Conservation (phyloP, 140 eudicot species). For the Stevia rebaudiana region DNA sequence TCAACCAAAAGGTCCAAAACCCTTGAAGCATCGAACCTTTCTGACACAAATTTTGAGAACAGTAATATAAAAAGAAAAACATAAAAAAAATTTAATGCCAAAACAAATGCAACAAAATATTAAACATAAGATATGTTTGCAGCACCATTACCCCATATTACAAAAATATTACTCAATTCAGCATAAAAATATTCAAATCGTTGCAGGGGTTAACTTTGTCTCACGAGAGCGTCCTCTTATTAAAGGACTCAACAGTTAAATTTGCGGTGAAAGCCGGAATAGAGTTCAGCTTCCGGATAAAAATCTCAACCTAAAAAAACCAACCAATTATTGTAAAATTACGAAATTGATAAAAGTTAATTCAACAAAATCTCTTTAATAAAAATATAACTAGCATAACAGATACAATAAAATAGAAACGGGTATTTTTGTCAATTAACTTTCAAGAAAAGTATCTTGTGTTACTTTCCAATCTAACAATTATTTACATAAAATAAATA, state of each 20-base stretch:
- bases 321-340: constrained; percentile 3
- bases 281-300: constrained; percentile 71
- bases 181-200: neutral
- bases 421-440: neutral
- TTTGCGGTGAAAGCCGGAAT: constrained; percentile 98
- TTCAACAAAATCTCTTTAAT: neutral
- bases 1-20: no score
- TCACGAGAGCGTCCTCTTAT: constrained; percentile 82
- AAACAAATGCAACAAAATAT: no score
- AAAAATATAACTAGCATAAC: neutral
- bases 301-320: constrained; percentile 66
- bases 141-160: neutral
- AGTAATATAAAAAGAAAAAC: neutral
- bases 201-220: neutral
- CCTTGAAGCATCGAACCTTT: neutral
- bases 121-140: neutral
- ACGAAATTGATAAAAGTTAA: neutral
- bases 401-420: neutral
- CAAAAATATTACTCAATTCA: neutral
- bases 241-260: constrained; percentile 89
- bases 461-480: neutral
- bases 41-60: neutral
- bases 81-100: no score
- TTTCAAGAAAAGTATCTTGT: neutral
- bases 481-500: neutral